Conservation (phyloP, 257 asterid genomes). For the Mitragyna speciosa region DNA sequence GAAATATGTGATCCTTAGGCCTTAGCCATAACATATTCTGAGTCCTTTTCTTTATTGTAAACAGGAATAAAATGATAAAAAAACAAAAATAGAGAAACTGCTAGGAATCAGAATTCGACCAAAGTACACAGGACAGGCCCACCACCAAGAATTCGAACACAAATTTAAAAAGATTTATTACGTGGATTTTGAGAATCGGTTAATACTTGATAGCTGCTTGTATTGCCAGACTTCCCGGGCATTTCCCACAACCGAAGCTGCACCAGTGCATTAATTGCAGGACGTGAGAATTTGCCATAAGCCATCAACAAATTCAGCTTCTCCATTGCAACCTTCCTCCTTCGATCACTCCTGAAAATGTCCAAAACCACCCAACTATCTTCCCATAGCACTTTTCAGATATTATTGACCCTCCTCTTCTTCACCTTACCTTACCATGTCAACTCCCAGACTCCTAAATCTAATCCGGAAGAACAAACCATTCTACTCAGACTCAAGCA, state of each 20-base stretch:
- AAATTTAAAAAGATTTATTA: too few relatives aligned
- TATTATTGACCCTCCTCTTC: constrained; percentile 22
- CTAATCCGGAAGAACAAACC: constrained; percentile 39
- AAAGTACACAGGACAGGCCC: too few relatives aligned
- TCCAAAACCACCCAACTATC: constrained; percentile 26
- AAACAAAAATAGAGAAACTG: too few relatives aligned
- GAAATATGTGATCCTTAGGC: too few relatives aligned
- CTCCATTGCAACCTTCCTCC: background rate
- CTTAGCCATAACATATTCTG: too few relatives aligned
- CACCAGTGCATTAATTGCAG: background rate
- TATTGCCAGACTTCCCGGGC: background rate
- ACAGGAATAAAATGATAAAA: too few relatives aligned
- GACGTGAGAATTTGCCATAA: background rate
- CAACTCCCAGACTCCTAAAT: constrained; percentile 35
- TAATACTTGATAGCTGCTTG: background rate
- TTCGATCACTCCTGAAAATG: background rate
- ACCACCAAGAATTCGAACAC: too few relatives aligned
- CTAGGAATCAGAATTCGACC: too few relatives aligned
- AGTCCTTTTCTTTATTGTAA: too few relatives aligned
- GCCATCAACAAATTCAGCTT: background rate
- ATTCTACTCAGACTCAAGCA: constrained; percentile 56
- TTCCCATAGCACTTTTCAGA: constrained; percentile 6
- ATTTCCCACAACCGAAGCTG: background rate
- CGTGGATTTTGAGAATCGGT: too few relatives aligned
- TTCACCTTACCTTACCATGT: constrained; percentile 43